phyloP scores from a whole-genome alignment of 257 asterid genomes.

The Anisodus acutangulus region DNA sequence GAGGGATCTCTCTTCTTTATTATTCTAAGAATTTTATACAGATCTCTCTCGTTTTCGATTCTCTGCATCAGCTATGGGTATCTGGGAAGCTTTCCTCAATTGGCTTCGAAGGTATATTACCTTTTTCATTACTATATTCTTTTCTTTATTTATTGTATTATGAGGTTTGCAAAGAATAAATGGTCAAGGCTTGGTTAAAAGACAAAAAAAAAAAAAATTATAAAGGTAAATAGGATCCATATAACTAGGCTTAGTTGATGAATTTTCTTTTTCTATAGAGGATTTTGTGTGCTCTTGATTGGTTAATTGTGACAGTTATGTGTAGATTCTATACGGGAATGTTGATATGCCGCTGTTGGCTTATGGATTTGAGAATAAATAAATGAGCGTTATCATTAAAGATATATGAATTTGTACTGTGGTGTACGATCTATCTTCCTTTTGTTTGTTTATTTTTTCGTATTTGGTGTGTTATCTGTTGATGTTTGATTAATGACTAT shows the following conservation, averaged over 20 bases:
- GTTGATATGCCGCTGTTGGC: background rate
- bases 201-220: background rate
- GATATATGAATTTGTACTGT: background rate
- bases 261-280: background rate
- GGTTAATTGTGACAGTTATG: background rate
- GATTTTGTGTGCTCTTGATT: background rate
- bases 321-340: background rate
- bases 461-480: background rate
- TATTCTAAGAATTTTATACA: conserved; percentile 6
- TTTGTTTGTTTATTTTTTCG: background rate
- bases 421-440: background rate
- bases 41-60: conserved; percentile 51
- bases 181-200: background rate
- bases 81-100: conserved; percentile 98
- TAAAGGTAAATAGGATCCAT: conserved; percentile 8
- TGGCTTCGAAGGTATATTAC: conserved; percentile 86
- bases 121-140: too few species aligned
- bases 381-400: background rate
- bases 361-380: conserved; percentile 1
- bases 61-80: conserved; percentile 68
- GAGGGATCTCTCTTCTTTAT: conserved; percentile 31
- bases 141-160: background rate
- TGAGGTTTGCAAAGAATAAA: background rate
- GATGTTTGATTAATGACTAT: background rate
- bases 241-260: background rate